A percentile compares a stretch with the other conserved stretches of the same genome.
Conservation (phyloP, 2,329 filamentous ascomycete genomes). For the Penicillium griseofulvum region DNA sequence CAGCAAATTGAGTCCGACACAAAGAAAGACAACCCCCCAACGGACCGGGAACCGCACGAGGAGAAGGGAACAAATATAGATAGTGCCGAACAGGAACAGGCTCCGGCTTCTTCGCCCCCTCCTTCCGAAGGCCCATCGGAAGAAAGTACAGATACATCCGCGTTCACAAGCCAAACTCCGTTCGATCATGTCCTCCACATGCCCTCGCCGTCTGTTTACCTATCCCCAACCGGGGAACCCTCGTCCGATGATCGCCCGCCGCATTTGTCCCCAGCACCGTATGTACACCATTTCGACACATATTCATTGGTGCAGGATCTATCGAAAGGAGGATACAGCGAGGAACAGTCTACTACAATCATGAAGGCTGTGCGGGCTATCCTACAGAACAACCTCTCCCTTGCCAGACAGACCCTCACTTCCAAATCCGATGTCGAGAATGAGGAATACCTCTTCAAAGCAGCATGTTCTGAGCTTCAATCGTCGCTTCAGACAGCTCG, state of each 20-base stretch:
- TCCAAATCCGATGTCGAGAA: slow-evolving; percentile 94
- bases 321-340: slow-evolving; percentile 66
- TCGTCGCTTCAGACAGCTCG: slow-evolving; percentile 81
- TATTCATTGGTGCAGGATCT: slow-evolving; percentile 85
- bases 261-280: slow-evolving; percentile 67
- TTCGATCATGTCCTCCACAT: slow-evolving; percentile 45
- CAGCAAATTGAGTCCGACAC: slow-evolving; percentile 15
- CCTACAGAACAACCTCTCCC: slow-evolving; percentile 73
- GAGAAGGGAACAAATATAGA: slow-evolving; percentile 20
- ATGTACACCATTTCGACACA: slow-evolving; percentile 95
- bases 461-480: slow-evolving; percentile 86
- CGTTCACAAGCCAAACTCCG: slow-evolving; percentile 16
- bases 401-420: slow-evolving; percentile 76
- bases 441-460: slow-evolving; percentile 88
- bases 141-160: slow-evolving; percentile 18
- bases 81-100: slow-evolving; percentile 10
- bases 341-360: slow-evolving; percentile 71
- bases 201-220: slow-evolving; percentile 39
- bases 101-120: slow-evolving; percentile 6
- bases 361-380: slow-evolving; percentile 90
- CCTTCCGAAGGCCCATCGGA: slow-evolving; percentile 10
- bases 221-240: slow-evolving; percentile 26
- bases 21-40: slow-evolving; percentile 9
- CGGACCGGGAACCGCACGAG: slow-evolving; percentile 24
- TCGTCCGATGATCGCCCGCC: slow-evolving; percentile 53